Percentiles rank a stretch among this genome's conserved stretches.
Evolutionary conservation across 352 stramenopile species (phyloP).

Genomic region (Phytophthora fragariae): DNA sequence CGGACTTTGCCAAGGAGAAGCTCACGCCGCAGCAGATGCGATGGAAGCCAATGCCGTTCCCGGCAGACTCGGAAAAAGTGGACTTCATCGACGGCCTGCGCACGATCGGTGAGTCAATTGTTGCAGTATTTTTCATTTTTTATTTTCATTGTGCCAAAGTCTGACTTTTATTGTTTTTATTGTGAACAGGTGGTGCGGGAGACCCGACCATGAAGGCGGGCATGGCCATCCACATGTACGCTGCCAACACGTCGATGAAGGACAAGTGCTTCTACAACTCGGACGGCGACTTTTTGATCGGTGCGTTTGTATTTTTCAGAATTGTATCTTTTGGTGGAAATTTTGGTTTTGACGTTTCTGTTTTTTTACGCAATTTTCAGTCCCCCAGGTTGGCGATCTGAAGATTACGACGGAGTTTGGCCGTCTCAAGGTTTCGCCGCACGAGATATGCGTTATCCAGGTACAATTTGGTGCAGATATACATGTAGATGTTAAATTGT

Average conservation of each 20-base stretch:
- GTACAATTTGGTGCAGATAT: conserved; percentile 15
- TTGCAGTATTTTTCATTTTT: background rate
- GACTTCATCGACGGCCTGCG: conserved; percentile 92
- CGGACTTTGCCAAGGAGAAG: conserved; percentile 73
- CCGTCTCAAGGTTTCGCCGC: conserved; percentile 81
- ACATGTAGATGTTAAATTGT: background rate
- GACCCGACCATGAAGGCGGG: conserved; percentile 92
- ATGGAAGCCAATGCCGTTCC: conserved; percentile 91
- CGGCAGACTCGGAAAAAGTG: conserved; percentile 50
- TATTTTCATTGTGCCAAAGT: background rate
- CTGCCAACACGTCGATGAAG: conserved; percentile 91
- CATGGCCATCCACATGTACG: conserved; percentile 95
- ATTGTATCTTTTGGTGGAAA: background rate
- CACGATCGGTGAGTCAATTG: conserved; percentile 62
- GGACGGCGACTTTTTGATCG: conserved; percentile 97
- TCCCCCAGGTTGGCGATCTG: conserved; percentile 92
- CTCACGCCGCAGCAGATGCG: conserved; percentile 93
- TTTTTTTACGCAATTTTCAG: conserved; percentile 29
- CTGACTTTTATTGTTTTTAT: conserved; percentile 10
- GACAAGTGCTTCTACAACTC: conserved; percentile 95
- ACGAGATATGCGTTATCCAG: conserved; percentile 96
- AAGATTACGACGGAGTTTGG: conserved; percentile 96
- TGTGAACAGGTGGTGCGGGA: conserved; percentile 64
- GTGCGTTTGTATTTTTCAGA: conserved; percentile 25
- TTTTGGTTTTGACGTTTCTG: background rate